phyloP scores from a whole-genome alignment of 2,329 filamentous ascomycete genomes.

The Exserohilum rostratum region DNA sequence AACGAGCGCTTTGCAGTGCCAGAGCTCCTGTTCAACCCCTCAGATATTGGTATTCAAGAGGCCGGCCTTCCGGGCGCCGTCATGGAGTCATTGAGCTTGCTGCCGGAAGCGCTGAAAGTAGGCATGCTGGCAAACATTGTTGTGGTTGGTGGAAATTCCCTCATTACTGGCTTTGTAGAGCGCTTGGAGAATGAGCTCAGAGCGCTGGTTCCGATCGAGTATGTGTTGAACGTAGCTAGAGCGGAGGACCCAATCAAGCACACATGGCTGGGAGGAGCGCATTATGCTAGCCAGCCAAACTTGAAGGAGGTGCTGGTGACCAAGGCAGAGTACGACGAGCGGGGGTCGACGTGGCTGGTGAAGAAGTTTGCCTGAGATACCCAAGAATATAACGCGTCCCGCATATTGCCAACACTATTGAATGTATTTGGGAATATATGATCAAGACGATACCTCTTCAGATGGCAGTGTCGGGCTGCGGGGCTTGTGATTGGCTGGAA shows the following conservation, averaged over 20 bases:
- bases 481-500: constrained; percentile 27
- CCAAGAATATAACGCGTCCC: not conserved
- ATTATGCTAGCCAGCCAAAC: constrained; percentile 72
- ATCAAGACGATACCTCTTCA: too few relatives aligned
- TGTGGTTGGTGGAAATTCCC: constrained; percentile 83
- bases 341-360: constrained; percentile 74
- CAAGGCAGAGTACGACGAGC: constrained; percentile 87
- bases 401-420: too few relatives aligned
- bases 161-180: constrained; percentile 80
- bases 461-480: too few relatives aligned
- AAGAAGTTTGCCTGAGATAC: constrained; percentile 65
- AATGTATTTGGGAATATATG: too few relatives aligned
- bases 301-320: constrained; percentile 74
- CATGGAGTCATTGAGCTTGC: constrained; percentile 72
- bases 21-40: constrained; percentile 85
- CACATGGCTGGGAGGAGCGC: constrained; percentile 85
- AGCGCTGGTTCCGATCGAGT: constrained; percentile 51
- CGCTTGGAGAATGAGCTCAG: constrained; percentile 77
- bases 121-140: constrained; percentile 84
- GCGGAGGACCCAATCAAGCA: constrained; percentile 81
- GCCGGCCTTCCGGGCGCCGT: constrained; percentile 83
- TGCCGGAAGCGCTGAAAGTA: constrained; percentile 85
- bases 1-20: constrained; percentile 93
- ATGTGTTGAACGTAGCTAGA: constrained; percentile 34
- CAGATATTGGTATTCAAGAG: constrained; percentile 83